These are phyloP conservation scores for Kitagawia praeruptora DNA, from an alignment of 129 eudicot genomes.

Conservation along the genomic window DNA sequence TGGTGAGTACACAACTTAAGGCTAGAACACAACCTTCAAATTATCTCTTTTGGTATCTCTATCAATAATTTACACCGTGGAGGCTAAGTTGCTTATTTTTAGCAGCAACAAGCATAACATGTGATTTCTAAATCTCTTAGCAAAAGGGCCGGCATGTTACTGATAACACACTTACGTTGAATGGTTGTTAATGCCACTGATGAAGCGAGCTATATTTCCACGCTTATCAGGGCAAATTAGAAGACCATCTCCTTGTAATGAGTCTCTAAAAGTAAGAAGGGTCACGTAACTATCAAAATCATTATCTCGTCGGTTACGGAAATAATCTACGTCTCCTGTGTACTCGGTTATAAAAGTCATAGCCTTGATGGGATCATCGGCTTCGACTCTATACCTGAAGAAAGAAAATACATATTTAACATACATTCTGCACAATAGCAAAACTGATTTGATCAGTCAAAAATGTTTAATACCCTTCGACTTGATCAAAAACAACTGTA, in stretches of 20 bases:
- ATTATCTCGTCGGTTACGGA: conserved; percentile 57
- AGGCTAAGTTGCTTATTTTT: no score
- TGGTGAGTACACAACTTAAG: no score
- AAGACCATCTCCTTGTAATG: conserved; percentile 28
- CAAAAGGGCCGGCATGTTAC: no score
- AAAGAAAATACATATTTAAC: not conserved
- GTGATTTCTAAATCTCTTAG: no score
- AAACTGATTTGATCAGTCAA: not conserved
- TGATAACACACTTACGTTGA: conserved; percentile 38
- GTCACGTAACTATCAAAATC: conserved; percentile 76
- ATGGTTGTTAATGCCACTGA: conserved; percentile 69
- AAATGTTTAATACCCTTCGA: conserved; percentile 40
- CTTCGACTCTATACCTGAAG: conserved; percentile 58
- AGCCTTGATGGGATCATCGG: conserved; percentile 59
- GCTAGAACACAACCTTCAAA: no score
- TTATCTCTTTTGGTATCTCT: no score
- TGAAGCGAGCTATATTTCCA: conserved; percentile 66
- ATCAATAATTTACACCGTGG: no score
- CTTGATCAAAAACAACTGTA: conserved; percentile 31
- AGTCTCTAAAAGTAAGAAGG: conserved; percentile 38
- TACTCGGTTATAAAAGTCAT: conserved; percentile 63
- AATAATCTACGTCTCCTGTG: conserved; percentile 75
- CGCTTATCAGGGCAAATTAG: conserved; percentile 67
- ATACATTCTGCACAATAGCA: not conserved
- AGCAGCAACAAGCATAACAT: no score